Base-by-base conservation (phyloP, 306 rosid genomes). In the Parietaria judaica region DNA sequence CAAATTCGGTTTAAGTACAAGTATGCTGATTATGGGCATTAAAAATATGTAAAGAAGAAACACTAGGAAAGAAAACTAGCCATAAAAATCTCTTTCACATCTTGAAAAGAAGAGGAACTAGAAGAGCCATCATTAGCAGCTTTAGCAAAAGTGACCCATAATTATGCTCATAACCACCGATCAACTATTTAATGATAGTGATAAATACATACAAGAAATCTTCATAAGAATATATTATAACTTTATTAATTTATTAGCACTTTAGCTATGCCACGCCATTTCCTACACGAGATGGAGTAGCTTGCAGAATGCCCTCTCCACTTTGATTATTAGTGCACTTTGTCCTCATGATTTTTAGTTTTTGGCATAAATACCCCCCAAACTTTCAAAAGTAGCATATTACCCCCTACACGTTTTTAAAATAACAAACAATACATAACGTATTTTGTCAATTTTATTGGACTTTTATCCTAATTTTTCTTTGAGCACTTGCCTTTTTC, bases 1-100 rank as follows among this genome's bases (percentile, higher is more conserved):
- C 54, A 31, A 23, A 23, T 46, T 49, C 23, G 39, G 39, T 47
- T 61, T 7, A 62, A 62, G 65, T 61, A 61, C 65, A 41, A 44
- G 23, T 41, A 8, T 23, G 12, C 11, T 59, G 64, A 59, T 60
- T 60, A 6, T 48, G 15, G 34, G 4, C 55, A 48, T 62, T 48
- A 62, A 46, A 49, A 34, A 62, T 37, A 7, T 58, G 16, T 44
- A 60, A 60, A 45, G 54, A 47, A 48, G 9, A 17, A 45, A 47
- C 54, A 47, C 43, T 31, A 14, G 11, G 43, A 60, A 4, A 62
- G 66, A 46, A 7, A 44, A 49, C 14, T 46, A 13, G 41, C 17
- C 16, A 17, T 34, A 60, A 34, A 62, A 62, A 62, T 62, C 38
- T 34, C 36, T 62, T 38, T 16, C 55, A 4, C 41, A 47, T 62